A percentile compares a stretch with the other conserved stretches of the same genome.
Evolutionary conservation across 306 rosid species (phyloP).

Genomic region (Vigna unguiculata): DNA sequence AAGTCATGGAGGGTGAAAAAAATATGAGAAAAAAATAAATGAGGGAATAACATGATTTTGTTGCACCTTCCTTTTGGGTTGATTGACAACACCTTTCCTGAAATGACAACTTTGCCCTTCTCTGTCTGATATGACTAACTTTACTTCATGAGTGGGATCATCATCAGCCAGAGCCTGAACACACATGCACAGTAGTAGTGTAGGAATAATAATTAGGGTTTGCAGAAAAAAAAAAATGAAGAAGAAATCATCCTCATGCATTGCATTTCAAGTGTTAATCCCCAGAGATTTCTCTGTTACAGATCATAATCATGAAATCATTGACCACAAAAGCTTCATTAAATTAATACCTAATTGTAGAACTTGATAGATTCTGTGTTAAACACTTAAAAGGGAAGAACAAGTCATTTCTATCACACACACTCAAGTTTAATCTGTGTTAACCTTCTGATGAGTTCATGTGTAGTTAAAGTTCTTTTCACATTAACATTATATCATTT

Average conservation of each 20-base stretch:
- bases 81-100: conserved; percentile 64
- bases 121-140: conserved; percentile 42
- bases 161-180: conserved; percentile 11
- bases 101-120: conserved; percentile 62
- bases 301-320: conserved; percentile 47
- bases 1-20: conserved; percentile 40
- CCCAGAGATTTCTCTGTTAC: conserved; percentile 36
- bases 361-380: no score
- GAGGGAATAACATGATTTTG: conserved; percentile 75
- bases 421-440: background rate
- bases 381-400: background rate
- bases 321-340: conserved; percentile 22
- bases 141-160: conserved; percentile 29
- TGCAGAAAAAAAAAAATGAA: background rate
- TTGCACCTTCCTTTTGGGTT: conserved; percentile 60
- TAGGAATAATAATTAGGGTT: background rate
- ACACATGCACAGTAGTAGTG: background rate
- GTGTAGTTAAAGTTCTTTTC: background rate
- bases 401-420: background rate
- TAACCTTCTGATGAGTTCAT: background rate
- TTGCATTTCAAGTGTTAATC: conserved; percentile 36
- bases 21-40: background rate
- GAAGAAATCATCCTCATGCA: background rate
- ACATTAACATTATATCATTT: background rate
- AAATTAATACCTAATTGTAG: background rate